A percentile compares a stretch with the other conserved stretches of the same genome.
These are phyloP conservation scores for Cajanus cajan DNA, from an alignment of 306 rosid species.

Conservation along the genomic window DNA sequence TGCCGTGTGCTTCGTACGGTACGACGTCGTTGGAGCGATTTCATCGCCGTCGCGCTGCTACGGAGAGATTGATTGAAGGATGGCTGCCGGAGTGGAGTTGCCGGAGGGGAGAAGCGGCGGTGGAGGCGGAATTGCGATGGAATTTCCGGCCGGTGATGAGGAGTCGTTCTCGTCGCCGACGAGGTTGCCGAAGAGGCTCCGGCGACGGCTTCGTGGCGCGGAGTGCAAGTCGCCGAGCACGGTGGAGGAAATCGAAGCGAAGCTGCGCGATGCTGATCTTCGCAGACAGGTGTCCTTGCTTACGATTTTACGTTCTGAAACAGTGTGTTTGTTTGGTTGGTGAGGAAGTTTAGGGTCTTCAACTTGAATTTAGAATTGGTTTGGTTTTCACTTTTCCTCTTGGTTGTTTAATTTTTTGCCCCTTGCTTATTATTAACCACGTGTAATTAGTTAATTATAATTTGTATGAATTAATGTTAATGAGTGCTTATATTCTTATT, in stretches of 20 bases:
- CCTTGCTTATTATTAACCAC: not conserved
- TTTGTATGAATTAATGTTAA: not conserved
- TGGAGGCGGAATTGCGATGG: slow-evolving; percentile 48
- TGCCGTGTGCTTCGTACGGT: slow-evolving; percentile 10
- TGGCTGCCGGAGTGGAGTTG: slow-evolving; percentile 58
- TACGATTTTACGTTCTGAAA: not conserved
- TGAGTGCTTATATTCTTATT: not conserved
- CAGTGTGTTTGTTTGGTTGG: slow-evolving; percentile 35
- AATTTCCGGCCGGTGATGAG: slow-evolving; percentile 43
- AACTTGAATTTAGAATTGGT: slow-evolving; percentile 6
- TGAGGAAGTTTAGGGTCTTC: slow-evolving; percentile 37
- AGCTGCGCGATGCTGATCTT: slow-evolving; percentile 83
- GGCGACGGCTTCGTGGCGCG: slow-evolving; percentile 53
- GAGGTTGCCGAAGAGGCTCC: slow-evolving; percentile 74
- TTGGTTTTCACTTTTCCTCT: not conserved
- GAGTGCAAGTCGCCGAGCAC: slow-evolving; percentile 75
- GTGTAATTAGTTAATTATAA: slow-evolving; percentile 6
- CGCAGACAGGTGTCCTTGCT: slow-evolving; percentile 76
- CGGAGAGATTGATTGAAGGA: slow-evolving; percentile 5
- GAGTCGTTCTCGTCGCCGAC: slow-evolving; percentile 54
- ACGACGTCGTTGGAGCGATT: slow-evolving; percentile 23
- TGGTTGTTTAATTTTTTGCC: not conserved
- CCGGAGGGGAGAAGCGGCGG: slow-evolving; percentile 34
- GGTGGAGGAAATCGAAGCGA: slow-evolving; percentile 82
- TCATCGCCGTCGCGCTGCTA: slow-evolving; percentile 37